phyloP scores from a whole-genome alignment of 345 rosid genomes.

The Ceriops zippeliana region DNA sequence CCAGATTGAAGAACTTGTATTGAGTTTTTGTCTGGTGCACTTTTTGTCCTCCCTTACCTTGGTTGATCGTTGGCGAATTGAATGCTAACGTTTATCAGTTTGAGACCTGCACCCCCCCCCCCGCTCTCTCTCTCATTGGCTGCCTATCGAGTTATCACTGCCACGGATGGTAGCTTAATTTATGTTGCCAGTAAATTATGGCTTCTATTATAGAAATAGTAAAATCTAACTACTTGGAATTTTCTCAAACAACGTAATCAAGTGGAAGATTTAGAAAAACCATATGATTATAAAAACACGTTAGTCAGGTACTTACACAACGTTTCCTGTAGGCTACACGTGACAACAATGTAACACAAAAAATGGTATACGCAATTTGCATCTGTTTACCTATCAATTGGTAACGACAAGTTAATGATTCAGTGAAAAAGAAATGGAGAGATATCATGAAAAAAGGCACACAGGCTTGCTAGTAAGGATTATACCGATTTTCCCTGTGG shows the following conservation, averaged over 20 bases:
- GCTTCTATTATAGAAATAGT: background rate
- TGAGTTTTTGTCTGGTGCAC: background rate
- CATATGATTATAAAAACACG: too few species aligned
- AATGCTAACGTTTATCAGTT: background rate
- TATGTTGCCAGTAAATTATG: background rate
- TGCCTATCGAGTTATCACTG: too few species aligned
- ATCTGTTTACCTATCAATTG: too few species aligned
- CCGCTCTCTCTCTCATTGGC: too few species aligned
- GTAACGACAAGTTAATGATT: background rate
- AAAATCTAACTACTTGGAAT: background rate
- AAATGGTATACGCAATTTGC: too few species aligned
- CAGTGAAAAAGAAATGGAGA: background rate
- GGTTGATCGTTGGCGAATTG: background rate
- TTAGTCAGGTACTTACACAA: too few species aligned
- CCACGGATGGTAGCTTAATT: too few species aligned
- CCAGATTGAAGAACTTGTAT: background rate
- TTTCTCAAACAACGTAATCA: too few species aligned
- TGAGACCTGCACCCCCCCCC: too few species aligned
- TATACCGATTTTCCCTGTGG: constrained; percentile 50
- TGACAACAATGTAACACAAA: too few species aligned
- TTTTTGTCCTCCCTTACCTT: background rate
- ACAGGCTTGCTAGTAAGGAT: constrained; percentile 42
- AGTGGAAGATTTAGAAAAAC: too few species aligned
- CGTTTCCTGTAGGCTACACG: too few species aligned
- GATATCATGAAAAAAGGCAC: background rate